Conservation (phyloP, 495 filamentous ascomycete genomes). For the Neurospora sp. region DNA sequence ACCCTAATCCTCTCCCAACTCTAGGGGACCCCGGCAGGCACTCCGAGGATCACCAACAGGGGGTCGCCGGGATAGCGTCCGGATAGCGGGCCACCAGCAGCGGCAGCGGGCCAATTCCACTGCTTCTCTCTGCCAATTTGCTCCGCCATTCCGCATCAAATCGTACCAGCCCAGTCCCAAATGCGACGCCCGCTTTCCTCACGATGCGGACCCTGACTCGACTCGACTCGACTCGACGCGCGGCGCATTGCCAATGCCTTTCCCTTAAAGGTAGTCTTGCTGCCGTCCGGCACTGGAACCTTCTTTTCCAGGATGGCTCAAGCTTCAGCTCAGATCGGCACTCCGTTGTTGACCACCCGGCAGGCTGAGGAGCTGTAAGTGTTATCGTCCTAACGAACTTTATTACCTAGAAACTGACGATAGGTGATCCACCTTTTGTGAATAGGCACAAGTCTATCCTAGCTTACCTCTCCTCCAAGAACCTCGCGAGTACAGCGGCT, state of each 20-base stretch:
- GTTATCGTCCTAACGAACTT: neutral
- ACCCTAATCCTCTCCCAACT: neutral
- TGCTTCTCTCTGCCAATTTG: neutral
- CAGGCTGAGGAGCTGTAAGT: slow-evolving; percentile 80
- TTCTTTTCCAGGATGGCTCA: neutral
- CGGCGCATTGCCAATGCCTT: neutral
- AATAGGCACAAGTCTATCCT: slow-evolving; percentile 78
- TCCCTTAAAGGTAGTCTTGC: neutral
- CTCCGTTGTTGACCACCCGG: slow-evolving; percentile 44
- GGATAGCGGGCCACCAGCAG: neutral
- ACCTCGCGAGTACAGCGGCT: slow-evolving; percentile 51
- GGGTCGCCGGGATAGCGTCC: neutral
- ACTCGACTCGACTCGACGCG: neutral
- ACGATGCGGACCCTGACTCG: neutral
- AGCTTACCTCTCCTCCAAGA: slow-evolving; percentile 64
- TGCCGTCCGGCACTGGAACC: neutral
- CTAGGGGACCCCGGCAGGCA: neutral
- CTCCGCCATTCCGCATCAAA: neutral
- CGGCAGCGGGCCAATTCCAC: neutral
- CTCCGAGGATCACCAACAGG: neutral
- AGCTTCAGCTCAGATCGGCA: neutral
- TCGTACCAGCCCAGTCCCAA: neutral
- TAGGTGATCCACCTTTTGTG: neutral
- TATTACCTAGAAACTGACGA: too few relatives aligned
- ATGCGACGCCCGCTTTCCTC: neutral